Evolutionary conservation across 768 basidiomycete genomes (phyloP), one percentile per base, ranked within the genome.

Genomic region (Jaapia argillacea): DNA sequence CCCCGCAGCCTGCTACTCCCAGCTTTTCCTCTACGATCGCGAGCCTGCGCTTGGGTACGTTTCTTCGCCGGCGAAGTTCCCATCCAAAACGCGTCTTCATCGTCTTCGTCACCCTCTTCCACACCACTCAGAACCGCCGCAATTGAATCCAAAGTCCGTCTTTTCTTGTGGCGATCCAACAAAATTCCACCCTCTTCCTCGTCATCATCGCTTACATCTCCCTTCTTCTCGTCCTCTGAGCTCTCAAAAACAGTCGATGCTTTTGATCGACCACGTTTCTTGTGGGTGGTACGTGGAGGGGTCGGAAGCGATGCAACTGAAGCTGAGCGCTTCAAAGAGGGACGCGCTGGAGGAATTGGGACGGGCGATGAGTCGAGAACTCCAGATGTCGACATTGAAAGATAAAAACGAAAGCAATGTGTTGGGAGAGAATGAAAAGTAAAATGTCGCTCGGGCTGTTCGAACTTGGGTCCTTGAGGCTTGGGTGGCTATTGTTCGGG

Each of bases 221-320:
- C 45, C 16, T 43, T 48, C n/a, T 38, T 43, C n/a, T 49, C 54
- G 28, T 51, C 50, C 42, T 57, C 57, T 1, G 51, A 48, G 7
- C 21, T 22, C 37, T 70, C 20, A 72, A 73, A 31, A 70, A 68
- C 25, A 66, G 66, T 14, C 70, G 69, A 26, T 54, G 52, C 0
- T 60, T 61, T 57, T 18, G 70, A 68, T 5, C 63, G 55, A 28
- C 65, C 66, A 45, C 66, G 69, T 16, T 66, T 67, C 48, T 70
- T 78, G 45, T 72, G 66, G 40, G 63, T 67, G 5, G 79, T 81
- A 23, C 74, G 62, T 0, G 81, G 81, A 18, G 81, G 81, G 0
- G 81, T 84, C 27, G 79, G 80, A 20, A 84, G 66, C 3, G 78
- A 78, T 24, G 72, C 75, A 33, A 69, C 67, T 14, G 81, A 83